These are phyloP conservation scores for Phytophthora crassamura DNA, from an alignment of 352 stramenopile species.

Conservation along the genomic window DNA sequence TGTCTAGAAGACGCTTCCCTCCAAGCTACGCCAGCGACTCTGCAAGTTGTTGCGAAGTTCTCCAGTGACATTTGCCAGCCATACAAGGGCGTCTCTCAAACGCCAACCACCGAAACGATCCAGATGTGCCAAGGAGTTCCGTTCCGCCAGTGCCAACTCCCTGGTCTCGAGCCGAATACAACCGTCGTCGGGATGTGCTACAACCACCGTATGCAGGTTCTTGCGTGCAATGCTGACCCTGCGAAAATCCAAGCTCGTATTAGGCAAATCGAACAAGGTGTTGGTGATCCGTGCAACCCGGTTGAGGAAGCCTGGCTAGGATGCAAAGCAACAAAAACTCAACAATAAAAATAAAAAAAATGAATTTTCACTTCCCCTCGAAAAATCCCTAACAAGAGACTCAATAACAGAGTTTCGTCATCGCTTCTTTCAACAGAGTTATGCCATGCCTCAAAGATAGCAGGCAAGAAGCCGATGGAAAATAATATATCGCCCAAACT, in stretches of 20 bases:
- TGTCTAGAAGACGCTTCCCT: slow-evolving; percentile 24
- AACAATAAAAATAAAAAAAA: neutral
- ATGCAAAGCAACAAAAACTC: slow-evolving; percentile 8
- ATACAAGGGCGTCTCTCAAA: slow-evolving; percentile 27
- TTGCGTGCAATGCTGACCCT: slow-evolving; percentile 39
- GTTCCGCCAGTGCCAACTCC: slow-evolving; percentile 39
- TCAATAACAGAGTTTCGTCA: no score
- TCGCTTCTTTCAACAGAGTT: no score
- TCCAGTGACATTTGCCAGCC: slow-evolving; percentile 28
- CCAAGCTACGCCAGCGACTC: slow-evolving; percentile 18
- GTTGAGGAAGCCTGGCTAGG: slow-evolving; percentile 46
- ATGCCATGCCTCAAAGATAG: no score
- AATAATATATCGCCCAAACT: no score
- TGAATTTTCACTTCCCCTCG: neutral
- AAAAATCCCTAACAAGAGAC: neutral
- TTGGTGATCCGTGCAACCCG: slow-evolving; percentile 28
- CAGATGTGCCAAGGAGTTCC: slow-evolving; percentile 40
- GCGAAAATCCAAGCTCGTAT: slow-evolving; percentile 39
- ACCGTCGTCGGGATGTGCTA: slow-evolving; percentile 43
- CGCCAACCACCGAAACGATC: slow-evolving; percentile 27
- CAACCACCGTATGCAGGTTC: slow-evolving; percentile 43
- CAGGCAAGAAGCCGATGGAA: no score
- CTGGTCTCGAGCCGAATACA: slow-evolving; percentile 5
- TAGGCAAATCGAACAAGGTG: slow-evolving; percentile 29
- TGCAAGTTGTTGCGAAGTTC: slow-evolving; percentile 23